Evolutionary conservation across 306 rosid species (phyloP), one percentile per base, ranked within the genome.

Genomic region (Rubus idaeus): DNA sequence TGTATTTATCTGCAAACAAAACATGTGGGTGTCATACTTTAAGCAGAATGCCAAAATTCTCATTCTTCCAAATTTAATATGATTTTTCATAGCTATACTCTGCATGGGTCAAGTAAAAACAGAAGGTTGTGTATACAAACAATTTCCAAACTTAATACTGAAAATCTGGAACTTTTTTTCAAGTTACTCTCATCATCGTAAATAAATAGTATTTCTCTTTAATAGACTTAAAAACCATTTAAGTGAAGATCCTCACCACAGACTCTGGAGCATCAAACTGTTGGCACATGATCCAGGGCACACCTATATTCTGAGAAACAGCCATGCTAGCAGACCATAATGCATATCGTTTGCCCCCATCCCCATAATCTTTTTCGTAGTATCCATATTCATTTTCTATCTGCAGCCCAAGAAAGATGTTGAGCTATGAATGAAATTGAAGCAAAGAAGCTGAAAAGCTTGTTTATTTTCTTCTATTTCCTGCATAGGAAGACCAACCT

Each of bases 271-370:
- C 97, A 88, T 94, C 98, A 82, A 77, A 91, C 79, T 91, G 98
- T 75, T 91, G 98, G 85, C 98, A 94, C 98, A 94, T 91, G 74
- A 91, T 90, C 98, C 97, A 91, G 76, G 97, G 97, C 75, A 91
- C 94, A 8, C 96, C 91, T n/a, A 68, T 87, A 79, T 94, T 90
- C 77, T 90, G 97, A 75, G 96, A 83, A 74, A 94, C 93, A 64
- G 98, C 98, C 97, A 90, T 91, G 73, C 81, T 87, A 81, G 98
- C 98, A 79, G 97, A 91, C 97, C 98, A 94, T 86, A 79, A 53
- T 41, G 96, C 94, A 85, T 94, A 91, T 75, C 85, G 80, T 84
- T 91, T 89, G 53, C 98, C 98, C 17, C 83, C 97, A 39, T 91
- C 96, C 83, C 93, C 91, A 75, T 94, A 94, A 62, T 73, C 90